Base-by-base conservation (phyloP, 2,329 filamentous ascomycete genomes). In the Blastomyces emzantsi region DNA sequence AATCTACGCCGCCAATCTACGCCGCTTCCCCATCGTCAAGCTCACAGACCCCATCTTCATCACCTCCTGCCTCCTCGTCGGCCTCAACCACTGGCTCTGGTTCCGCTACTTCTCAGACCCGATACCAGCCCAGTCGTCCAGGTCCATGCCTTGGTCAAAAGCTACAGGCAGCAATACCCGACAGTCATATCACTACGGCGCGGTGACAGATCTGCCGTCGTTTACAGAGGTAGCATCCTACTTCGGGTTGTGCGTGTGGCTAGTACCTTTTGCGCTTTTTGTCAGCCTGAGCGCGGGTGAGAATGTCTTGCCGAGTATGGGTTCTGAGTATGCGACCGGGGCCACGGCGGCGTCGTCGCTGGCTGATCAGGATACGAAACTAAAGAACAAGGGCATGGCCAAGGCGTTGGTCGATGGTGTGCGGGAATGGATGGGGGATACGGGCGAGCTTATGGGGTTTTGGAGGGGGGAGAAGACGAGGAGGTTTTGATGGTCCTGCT, bases 151-250 rank as follows among this genome's bases (percentile, higher is more conserved):
- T 1, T 89, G 73, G 85, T 68, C 68, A 39, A 51, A 60, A 55
- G 28, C 25, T 36, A 60, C 47, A 2, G 43, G 41, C 70, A 75
- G 59, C 72, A 74, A 5, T 76, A 76, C 65, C 28, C 13, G 54
- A 39, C 54, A 57, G 33, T n/a, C n/a, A 13, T 70, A 76, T 52
- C 70, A 74, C 77, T 85, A 74, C 63, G 71, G 74, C 61, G 73
- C 68, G 6, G 57, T 64, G 15, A 72, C 73, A 7, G 73, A 76
- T 57, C 75, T 91, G 55, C 94, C 94, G 0, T 88, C 85, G 47
- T 99, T 99, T 75, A 92, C 90, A 22, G 91, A 97, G 78, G 94
- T 97, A 55, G 92, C 94, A 0, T 93, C 90, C 0, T 99, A 94
- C 77, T 99, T 99, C 73, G 94, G 94, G 0, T 81, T 99, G 1